Percentiles rank a stretch among this genome's conserved stretches.
phyloP scores from a whole-genome alignment of 2,329 filamentous ascomycete species.

The Aureobasidium sp. region DNA sequence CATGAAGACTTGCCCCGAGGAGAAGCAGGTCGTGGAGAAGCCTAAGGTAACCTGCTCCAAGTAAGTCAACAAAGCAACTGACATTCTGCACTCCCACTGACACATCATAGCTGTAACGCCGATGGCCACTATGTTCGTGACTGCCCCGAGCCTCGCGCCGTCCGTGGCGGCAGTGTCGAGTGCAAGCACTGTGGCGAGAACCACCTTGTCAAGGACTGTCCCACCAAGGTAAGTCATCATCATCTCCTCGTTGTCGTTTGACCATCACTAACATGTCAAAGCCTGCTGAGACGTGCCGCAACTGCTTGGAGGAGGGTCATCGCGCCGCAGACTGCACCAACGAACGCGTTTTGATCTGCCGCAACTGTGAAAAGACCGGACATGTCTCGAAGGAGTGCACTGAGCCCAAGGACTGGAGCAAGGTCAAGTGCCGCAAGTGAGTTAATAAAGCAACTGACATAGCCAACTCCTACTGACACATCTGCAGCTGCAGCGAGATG shows the following conservation, averaged over 20 bases:
- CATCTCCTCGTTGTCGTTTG: not conserved
- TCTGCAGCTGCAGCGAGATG: constrained; percentile 23
- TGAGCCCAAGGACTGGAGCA: constrained; percentile 42
- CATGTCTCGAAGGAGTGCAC: constrained; percentile 45
- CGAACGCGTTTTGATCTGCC: constrained; percentile 29
- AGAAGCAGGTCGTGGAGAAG: constrained; percentile 32
- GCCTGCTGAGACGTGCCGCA: constrained; percentile 27
- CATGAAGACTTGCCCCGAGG: constrained; percentile 41
- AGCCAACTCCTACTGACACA: too few species aligned
- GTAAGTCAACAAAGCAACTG: too few species aligned
- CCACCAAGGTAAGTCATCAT: constrained; percentile 16
- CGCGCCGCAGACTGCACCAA: constrained; percentile 29
- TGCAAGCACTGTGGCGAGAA: constrained; percentile 28
- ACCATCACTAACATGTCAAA: not conserved
- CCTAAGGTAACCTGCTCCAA: constrained; percentile 45
- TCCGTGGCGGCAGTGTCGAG: constrained; percentile 20
- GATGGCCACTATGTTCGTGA: constrained; percentile 33
- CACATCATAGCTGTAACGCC: constrained; percentile 31
- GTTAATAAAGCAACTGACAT: too few species aligned
- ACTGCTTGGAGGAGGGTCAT: constrained; percentile 30
- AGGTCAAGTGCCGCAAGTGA: constrained; percentile 44
- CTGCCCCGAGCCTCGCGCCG: constrained; percentile 41
- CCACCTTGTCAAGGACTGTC: constrained; percentile 32
- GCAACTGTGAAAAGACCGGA: constrained; percentile 20
- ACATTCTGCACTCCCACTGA: too few species aligned